Conservation (phyloP, 768 basidiomycete species). For the Collybia nuda region DNA sequence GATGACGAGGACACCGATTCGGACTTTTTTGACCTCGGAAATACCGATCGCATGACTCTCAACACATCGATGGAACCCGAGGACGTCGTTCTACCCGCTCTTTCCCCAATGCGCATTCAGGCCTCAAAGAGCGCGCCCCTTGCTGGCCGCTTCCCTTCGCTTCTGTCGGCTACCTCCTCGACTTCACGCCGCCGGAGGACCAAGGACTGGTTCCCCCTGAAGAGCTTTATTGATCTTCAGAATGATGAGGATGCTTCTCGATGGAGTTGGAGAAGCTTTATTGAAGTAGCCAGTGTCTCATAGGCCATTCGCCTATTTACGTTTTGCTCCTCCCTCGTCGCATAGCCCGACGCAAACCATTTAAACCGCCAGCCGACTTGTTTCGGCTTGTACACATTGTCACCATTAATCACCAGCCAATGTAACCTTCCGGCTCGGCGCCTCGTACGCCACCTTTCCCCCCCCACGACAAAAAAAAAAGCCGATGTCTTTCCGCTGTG, state of each 20-base stretch:
- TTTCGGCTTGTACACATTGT: too few species aligned
- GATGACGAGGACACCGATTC: conserved; percentile 59
- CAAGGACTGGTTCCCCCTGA: conserved; percentile 56
- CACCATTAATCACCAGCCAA: neutral
- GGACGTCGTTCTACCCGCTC: conserved; percentile 33
- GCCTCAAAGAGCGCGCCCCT: conserved; percentile 8
- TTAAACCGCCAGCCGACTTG: neutral
- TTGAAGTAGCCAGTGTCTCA: conserved; percentile 49
- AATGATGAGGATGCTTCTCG: conserved; percentile 40
- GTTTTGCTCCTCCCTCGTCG: neutral
- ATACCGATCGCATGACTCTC: conserved; percentile 8
- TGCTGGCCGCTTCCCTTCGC: conserved; percentile 10
- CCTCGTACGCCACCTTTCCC: too few species aligned
- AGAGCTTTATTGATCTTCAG: conserved; percentile 65
- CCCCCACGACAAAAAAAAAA: neutral
- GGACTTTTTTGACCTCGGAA: conserved; percentile 29
- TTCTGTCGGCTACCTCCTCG: conserved; percentile 2
- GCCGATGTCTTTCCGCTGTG: neutral
- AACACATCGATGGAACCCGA: conserved; percentile 31
- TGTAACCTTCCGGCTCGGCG: neutral
- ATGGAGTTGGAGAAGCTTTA: conserved; percentile 64
- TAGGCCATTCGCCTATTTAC: conserved; percentile 11
- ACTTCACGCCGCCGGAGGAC: conserved; percentile 14
- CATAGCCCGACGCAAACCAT: conserved; percentile 6
- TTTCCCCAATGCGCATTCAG: conserved; percentile 11